Base-by-base conservation (phyloP, 768 basidiomycete species). In the Boletus barrowsii region DNA sequence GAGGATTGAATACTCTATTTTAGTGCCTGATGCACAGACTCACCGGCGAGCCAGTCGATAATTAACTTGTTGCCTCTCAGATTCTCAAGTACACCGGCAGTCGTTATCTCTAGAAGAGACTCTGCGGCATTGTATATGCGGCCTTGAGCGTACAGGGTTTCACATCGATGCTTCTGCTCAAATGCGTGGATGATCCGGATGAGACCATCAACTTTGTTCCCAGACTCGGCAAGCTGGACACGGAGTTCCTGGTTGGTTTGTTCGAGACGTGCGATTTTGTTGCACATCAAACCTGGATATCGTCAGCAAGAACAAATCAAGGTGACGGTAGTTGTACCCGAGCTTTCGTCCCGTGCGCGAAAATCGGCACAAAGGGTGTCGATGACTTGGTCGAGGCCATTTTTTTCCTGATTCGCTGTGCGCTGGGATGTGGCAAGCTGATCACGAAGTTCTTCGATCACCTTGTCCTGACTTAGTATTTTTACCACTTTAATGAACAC, bases 31-130 rank as follows among this genome's bases (percentile, higher is more conserved):
- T 2, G 8, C 15, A 1, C 5, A 42, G 17, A 53, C 51, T 30
- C 17, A 57, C 60, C 37, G 4, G 42, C 4, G 22, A 56, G 11
- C 60, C 59, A 61, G n/a, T 53, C 35, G 11, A 42, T 17, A 2
- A 48, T 11, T 1, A 29, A 10, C 10, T 10, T 20, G 22, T 54
- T 40, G 1, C 26, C 33, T 14, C 32, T 32, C 4, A 41, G 24
- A 8, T 35, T 20, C 14, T 57, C 39, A 3, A 15, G 2, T 32
- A 35, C 14, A 3, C 20, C 2, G 6, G 33, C n/a, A 17, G 18
- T n/a, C 2, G 5, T 1, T 3, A 54, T 42, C 10, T 49, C 22
- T 5, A 43, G 20, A n/a, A 60, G 20, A 35, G 10, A 43, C 3
- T 17, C 3, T 1, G 44, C 47, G 4, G 53, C 60, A 18, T 52